Evolutionary conservation across 2,329 filamentous ascomycete genomes (phyloP).

Genomic region (Pyricularia pennisetigena): DNA sequence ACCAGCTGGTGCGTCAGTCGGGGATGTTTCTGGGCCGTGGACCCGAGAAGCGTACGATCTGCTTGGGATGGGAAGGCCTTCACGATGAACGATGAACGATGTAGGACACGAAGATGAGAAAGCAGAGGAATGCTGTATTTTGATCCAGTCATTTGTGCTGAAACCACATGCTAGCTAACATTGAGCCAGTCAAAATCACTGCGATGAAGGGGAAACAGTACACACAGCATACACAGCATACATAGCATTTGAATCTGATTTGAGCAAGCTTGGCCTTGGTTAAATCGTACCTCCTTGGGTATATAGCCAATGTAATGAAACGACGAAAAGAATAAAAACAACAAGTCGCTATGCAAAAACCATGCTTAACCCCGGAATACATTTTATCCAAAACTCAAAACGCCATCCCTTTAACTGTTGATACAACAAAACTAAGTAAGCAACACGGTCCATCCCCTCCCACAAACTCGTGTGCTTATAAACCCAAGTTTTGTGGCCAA

Average conservation of each 20-base stretch:
- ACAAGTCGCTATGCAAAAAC: not conserved
- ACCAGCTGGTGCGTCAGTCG: slow-evolving; percentile 27
- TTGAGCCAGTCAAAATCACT: not conserved
- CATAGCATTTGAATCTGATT: not conserved
- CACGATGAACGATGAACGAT: slow-evolving; percentile 6
- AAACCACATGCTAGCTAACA: not conserved
- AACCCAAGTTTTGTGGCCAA: too few species aligned
- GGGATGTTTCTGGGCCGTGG: slow-evolving; percentile 45
- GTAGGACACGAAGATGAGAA: not conserved
- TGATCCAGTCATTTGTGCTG: not conserved
- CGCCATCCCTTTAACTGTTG: too few species aligned
- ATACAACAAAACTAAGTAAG: too few species aligned
- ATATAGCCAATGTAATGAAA: not conserved
- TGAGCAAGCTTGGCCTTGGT: not conserved
- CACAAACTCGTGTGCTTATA: too few species aligned
- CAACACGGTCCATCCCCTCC: too few species aligned
- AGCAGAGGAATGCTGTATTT: not conserved
- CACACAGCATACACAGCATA: not conserved
- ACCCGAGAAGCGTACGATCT: slow-evolving; percentile 59
- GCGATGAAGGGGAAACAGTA: not conserved
- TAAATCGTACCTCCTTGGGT: not conserved
- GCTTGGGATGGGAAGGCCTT: slow-evolving; percentile 50
- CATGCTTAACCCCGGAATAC: too few species aligned
- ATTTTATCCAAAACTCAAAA: too few species aligned
- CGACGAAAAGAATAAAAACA: too few species aligned